phyloP scores from a whole-genome alignment of 2,329 filamentous ascomycete genomes.

The Arthrobotrys musiformis region DNA sequence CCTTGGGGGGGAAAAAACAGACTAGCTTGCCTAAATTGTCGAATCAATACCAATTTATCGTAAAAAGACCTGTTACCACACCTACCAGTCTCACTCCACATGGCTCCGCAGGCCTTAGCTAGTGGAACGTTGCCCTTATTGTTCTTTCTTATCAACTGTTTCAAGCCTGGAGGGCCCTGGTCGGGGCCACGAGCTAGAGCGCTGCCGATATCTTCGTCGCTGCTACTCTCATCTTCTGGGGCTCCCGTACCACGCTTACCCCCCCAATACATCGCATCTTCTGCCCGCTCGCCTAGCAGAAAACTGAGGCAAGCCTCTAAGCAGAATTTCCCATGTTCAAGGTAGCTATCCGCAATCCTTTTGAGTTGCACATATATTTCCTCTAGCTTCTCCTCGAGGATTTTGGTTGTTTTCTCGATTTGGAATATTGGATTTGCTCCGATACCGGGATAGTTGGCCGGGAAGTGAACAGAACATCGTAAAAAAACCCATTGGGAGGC shows the following conservation, averaged over 20 bases:
- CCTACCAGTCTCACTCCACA: constrained; percentile 58
- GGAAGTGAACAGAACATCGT: constrained; percentile 70
- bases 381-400: constrained; percentile 67
- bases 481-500: constrained; percentile 68
- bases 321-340: constrained; percentile 68
- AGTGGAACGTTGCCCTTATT: constrained; percentile 72
- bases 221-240: constrained; percentile 79
- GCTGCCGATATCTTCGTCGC: constrained; percentile 76
- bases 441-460: constrained; percentile 68
- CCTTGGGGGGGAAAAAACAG: constrained; percentile 76
- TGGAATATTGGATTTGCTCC: constrained; percentile 66
- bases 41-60: not conserved
- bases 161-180: constrained; percentile 22
- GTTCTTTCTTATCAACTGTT: constrained; percentile 55
- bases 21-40: constrained; percentile 67
- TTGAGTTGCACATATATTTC: constrained; percentile 67
- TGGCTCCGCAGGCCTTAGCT: constrained; percentile 67
- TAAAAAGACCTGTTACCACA: no score
- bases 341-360: constrained; percentile 69
- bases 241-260: constrained; percentile 64
- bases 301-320: constrained; percentile 73
- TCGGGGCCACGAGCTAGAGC: constrained; percentile 54
- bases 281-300: constrained; percentile 69
- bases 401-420: constrained; percentile 70
- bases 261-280: constrained; percentile 66